Evolutionary conservation across 768 basidiomycete species (phyloP), one percentile per base, ranked within the genome.

Genomic region (Collybia sp.): DNA sequence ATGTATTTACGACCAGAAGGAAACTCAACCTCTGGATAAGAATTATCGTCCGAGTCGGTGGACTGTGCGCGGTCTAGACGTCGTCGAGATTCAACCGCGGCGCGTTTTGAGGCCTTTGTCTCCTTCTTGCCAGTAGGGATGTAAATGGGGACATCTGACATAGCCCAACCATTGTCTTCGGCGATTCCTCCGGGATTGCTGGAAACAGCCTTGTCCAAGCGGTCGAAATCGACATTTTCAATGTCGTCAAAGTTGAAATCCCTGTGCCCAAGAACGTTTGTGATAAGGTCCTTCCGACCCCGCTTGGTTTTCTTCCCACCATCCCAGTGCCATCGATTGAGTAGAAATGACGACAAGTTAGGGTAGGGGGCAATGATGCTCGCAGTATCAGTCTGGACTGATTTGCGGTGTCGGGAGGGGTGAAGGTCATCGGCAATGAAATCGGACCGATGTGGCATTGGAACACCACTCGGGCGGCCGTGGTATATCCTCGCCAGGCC

Each of bases 331-430:
- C 51, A 54, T 31, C 49, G 40, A 20, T 59, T 59, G 44, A 58
- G 51, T 12, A 53, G 33, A 41, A 59, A 59, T 1, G 57, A 47
- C 11, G 49, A 55, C 5, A 52, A 13, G 41, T 58, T 59, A 5
- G 53, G 58, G 42, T 61, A 59, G 5, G 57, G 58, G 47, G 49
- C 46, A 43, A 58, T 58, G 44, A 58, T 56, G 19, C 45, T 36
- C 20, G 42, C 15, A n/a, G 12, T 35, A 37, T 18, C 35, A 25
- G 25, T 25, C 8, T 25, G n/a, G n/a, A n/a, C 2, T 12, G 30
- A 32, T 32, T 41, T 9, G 1, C 35, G 42, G 30, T 8, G 30
- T 32, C 15, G 17, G 18, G 40, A 15, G 8, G 43, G 47, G 3
- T 46, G 49, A 12, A 50, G 33, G 30, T 31, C 41, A 17, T 42